Conservation (phyloP, 129 eudicot genomes). For the Pittosporum tobira region DNA sequence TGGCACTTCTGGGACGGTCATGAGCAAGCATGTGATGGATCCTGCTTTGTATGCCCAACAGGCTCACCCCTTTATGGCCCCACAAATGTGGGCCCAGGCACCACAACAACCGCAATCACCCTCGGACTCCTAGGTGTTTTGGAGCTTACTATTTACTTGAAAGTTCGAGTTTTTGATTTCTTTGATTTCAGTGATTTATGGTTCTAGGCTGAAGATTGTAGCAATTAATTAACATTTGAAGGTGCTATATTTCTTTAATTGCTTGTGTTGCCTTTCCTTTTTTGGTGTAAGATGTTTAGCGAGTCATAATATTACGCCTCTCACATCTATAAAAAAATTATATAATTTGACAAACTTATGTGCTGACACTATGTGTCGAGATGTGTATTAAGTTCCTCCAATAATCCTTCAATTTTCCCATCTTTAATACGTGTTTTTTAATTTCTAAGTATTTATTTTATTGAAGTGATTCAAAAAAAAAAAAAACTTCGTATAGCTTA, state of each 20-base stretch:
- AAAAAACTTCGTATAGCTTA: no score
- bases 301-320: no score
- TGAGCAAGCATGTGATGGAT: constrained; percentile 46
- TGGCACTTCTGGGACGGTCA: constrained; percentile 44
- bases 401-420: no score
- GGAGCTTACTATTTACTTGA: constrained; percentile 11
- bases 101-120: constrained; percentile 57
- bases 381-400: no score
- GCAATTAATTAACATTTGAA: background rate
- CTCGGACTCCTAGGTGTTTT: constrained; percentile 39
- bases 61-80: constrained; percentile 49
- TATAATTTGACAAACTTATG: no score
- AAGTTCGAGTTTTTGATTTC: background rate
- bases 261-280: background rate
- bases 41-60: constrained; percentile 44
- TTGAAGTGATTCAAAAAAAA: no score
- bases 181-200: background rate
- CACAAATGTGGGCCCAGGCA: constrained; percentile 51
- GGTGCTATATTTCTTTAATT: background rate
- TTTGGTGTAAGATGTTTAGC: no score
- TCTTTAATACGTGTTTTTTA: no score
- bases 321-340: no score
- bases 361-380: no score
- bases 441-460: no score
- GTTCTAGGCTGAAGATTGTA: background rate